Evolutionary conservation across 768 basidiomycete genomes (phyloP).

Genomic region (Cubamyces lactineus): DNA sequence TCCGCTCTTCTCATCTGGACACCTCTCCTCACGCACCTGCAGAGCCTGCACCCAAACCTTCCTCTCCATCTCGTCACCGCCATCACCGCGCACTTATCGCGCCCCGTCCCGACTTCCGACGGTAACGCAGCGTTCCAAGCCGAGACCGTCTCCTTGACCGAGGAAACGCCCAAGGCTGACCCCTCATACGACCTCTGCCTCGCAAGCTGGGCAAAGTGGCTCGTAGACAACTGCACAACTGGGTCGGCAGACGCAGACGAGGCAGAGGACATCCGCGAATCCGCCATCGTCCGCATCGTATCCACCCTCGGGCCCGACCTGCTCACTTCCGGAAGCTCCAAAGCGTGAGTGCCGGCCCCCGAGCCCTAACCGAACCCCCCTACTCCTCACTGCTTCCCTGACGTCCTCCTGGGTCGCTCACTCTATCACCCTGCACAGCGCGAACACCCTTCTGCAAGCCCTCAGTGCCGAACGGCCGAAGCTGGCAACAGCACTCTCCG

Average conservation of each 20-base stretch:
- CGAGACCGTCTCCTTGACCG: conserved; percentile 23
- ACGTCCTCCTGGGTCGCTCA: neutral
- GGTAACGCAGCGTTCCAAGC: neutral
- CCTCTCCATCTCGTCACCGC: conserved; percentile 49
- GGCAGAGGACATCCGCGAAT: conserved; percentile 45
- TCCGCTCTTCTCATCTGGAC: conserved; percentile 64
- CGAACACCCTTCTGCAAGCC: conserved; percentile 43
- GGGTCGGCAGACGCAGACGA: conserved; percentile 38
- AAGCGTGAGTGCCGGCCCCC: conserved; percentile 39
- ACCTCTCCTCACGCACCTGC: conserved; percentile 62
- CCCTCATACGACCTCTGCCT: conserved; percentile 59
- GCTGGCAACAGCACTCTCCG: conserved; percentile 18
- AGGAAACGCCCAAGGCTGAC: conserved; percentile 36
- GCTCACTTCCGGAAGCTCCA: conserved; percentile 18
- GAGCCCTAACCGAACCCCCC: neutral
- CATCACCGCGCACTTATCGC: conserved; percentile 44
- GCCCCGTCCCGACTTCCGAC: neutral
- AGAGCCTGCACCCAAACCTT: conserved; percentile 58
- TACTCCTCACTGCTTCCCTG: neutral
- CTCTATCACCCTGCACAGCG: conserved; percentile 21
- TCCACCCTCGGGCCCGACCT: conserved; percentile 49
- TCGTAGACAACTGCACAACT: conserved; percentile 43
- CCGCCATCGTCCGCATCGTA: conserved; percentile 49
- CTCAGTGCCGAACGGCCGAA: conserved; percentile 41
- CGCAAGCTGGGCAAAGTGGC: conserved; percentile 74